phyloP scores from a whole-genome alignment of 805 yeast genomes.

The Barnettozyma siamensis region DNA sequence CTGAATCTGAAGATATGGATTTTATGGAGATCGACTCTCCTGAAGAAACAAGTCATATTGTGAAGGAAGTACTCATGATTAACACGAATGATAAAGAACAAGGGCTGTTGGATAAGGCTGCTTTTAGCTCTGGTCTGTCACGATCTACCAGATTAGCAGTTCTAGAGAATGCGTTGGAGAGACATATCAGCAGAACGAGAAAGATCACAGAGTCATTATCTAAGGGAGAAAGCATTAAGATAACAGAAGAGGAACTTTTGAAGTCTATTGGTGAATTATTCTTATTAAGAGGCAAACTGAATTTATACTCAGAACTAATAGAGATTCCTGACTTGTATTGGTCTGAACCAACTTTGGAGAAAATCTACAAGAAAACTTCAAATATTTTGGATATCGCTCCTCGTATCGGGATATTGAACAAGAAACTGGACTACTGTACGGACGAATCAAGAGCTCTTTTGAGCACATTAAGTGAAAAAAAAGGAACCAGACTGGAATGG shows the following conservation, averaged over 20 bases:
- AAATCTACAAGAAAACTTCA: conserved; percentile 66
- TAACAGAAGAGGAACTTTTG: conserved; percentile 57
- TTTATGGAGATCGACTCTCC: conserved; percentile 27
- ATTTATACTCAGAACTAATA: conserved; percentile 79
- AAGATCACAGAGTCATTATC: conserved; percentile 62
- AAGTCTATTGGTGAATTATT: conserved; percentile 69
- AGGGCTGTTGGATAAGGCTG: conserved; percentile 69
- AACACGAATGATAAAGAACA: conserved; percentile 42
- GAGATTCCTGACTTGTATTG: conserved; percentile 93
- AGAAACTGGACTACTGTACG: conserved; percentile 84
- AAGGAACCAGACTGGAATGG: conserved; percentile 78
- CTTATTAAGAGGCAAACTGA: conserved; percentile 73
- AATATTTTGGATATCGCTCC: conserved; percentile 69
- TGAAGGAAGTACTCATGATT: conserved; percentile 69
- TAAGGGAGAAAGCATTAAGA: conserved; percentile 46
- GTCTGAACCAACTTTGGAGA: conserved; percentile 84
- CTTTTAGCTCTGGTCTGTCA: conserved; percentile 83
- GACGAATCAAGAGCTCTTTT: conserved; percentile 80
- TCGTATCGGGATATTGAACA: conserved; percentile 71
- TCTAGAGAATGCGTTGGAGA: conserved; percentile 66
- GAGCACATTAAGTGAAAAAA: conserved; percentile 68
- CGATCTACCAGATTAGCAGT: conserved; percentile 83
- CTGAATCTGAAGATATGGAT: conserved; percentile 87
- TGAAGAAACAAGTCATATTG: conserved; percentile 39
- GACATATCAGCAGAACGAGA: conserved; percentile 57